Percentiles rank a stretch among this genome's conserved stretches.
Conservation (phyloP, 2,329 filamentous ascomycete species). For the Clarireedia paspali region DNA sequence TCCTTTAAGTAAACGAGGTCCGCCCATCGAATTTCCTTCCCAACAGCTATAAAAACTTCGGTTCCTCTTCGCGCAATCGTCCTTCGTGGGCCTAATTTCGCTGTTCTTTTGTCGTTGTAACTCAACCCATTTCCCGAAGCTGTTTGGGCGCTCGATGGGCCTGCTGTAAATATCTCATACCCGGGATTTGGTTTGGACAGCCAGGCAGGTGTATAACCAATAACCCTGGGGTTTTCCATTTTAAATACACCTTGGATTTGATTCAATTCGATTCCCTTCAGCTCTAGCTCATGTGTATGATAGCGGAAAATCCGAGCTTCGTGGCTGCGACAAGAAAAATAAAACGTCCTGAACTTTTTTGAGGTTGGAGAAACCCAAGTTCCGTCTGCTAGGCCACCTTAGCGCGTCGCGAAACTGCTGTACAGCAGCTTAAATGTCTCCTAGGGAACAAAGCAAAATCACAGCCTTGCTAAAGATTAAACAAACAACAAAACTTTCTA, state of each 20-base stretch:
- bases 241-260: constrained; percentile 20
- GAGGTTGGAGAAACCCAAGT: constrained; percentile 7
- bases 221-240: constrained; percentile 69
- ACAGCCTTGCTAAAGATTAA: constrained; percentile 5
- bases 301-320: constrained; percentile 8
- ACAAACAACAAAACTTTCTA: not conserved
- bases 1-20: constrained; percentile 77
- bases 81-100: constrained; percentile 43
- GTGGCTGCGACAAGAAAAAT: constrained; percentile 6
- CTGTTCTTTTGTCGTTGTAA: constrained; percentile 34
- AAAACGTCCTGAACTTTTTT: constrained; percentile 14
- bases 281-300: constrained; percentile 8
- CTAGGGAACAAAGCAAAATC: constrained; percentile 10
- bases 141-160: constrained; percentile 29
- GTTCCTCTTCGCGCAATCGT: constrained; percentile 76
- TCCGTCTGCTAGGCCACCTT: constrained; percentile 11
- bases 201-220: constrained; percentile 81
- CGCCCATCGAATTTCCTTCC: constrained; percentile 87
- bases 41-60: constrained; percentile 82
- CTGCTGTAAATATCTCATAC: constrained; percentile 63
- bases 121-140: constrained; percentile 15
- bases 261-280: constrained; percentile 12
- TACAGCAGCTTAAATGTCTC: not conserved
- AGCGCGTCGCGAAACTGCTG: constrained; percentile 15
- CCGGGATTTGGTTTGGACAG: constrained; percentile 71